phyloP scores from a whole-genome alignment of 352 stramenopile genomes.

The Phytophthora ohioensis region DNA sequence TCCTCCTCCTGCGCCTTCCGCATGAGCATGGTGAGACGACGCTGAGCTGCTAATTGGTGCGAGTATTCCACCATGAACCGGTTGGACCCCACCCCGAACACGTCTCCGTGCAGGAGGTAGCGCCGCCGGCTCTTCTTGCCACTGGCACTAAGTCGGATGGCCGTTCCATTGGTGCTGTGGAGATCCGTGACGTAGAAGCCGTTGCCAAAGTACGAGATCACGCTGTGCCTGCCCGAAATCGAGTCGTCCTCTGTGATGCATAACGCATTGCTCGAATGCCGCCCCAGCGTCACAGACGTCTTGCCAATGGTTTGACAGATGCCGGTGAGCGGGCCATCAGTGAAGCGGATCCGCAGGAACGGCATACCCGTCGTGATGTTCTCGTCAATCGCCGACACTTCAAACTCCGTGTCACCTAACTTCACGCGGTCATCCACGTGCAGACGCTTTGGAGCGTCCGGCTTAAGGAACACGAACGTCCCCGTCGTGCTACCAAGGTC shows the following conservation, averaged over 20 bases:
- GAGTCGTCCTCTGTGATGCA: slow-evolving; percentile 87
- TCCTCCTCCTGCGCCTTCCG: slow-evolving; percentile 33
- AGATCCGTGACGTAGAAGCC: slow-evolving; percentile 90
- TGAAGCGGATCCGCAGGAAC: slow-evolving; percentile 84
- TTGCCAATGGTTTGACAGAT: slow-evolving; percentile 82
- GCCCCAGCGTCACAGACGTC: slow-evolving; percentile 77
- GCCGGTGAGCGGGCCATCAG: slow-evolving; percentile 72
- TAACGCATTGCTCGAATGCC: slow-evolving; percentile 78
- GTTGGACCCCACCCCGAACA: slow-evolving; percentile 87
- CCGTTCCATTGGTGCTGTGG: slow-evolving; percentile 85
- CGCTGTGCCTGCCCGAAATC: slow-evolving; percentile 79
- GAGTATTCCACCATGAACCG: slow-evolving; percentile 87
- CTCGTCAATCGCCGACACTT: slow-evolving; percentile 78
- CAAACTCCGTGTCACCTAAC: slow-evolving; percentile 83
- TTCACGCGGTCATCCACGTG: slow-evolving; percentile 77
- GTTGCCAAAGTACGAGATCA: slow-evolving; percentile 76
- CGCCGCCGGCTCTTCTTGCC: slow-evolving; percentile 63
- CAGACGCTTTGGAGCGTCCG: slow-evolving; percentile 75
- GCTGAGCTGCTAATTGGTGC: slow-evolving; percentile 58
- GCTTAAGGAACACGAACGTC: slow-evolving; percentile 84
- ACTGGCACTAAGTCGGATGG: slow-evolving; percentile 71
- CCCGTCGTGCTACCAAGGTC: slow-evolving; percentile 84
- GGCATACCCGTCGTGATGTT: slow-evolving; percentile 71
- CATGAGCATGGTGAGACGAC: slow-evolving; percentile 38
- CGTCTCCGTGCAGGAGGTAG: slow-evolving; percentile 79